These are phyloP conservation scores for Cladosporium phlei DNA, from an alignment of 2,329 filamentous ascomycete genomes.

Conservation along the genomic window DNA sequence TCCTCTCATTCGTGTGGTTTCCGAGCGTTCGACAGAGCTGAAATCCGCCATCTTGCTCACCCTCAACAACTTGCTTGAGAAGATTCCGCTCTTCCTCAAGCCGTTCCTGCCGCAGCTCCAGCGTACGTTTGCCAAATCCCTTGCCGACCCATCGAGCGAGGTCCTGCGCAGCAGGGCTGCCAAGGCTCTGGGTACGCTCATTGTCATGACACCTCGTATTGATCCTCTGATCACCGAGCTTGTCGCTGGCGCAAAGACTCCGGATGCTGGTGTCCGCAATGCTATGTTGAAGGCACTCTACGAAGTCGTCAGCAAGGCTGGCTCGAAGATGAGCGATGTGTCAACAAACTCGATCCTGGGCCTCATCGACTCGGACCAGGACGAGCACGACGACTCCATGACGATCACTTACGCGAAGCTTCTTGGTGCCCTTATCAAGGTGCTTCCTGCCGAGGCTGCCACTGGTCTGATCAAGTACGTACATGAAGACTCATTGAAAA, in stretches of 20 bases:
- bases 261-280: constrained; percentile 78
- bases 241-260: constrained; percentile 90
- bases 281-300: constrained; percentile 97
- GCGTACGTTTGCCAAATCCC: constrained; percentile 90
- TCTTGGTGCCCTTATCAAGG: constrained; percentile 83
- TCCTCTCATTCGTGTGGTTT: constrained; percentile 94
- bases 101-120: constrained; percentile 96
- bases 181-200: constrained; percentile 88
- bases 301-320: constrained; percentile 93
- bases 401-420: constrained; percentile 86
- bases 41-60: constrained; percentile 92
- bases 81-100: constrained; percentile 92
- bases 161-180: constrained; percentile 81
- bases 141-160: constrained; percentile 90
- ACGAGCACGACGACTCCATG: constrained; percentile 67
- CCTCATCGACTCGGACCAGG: constrained; percentile 79
- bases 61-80: constrained; percentile 90
- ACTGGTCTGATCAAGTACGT: constrained; percentile 52
- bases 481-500: neutral
- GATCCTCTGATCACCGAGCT: constrained; percentile 91
- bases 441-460: constrained; percentile 69
- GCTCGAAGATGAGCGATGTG: constrained; percentile 86
- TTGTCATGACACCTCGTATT: constrained; percentile 90
- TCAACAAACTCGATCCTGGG: constrained; percentile 81
- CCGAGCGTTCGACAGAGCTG: constrained; percentile 91